Evolutionary conservation across 371 early-diverging fungal genomes (phyloP).

Genomic region (Mortierella sp.): DNA sequence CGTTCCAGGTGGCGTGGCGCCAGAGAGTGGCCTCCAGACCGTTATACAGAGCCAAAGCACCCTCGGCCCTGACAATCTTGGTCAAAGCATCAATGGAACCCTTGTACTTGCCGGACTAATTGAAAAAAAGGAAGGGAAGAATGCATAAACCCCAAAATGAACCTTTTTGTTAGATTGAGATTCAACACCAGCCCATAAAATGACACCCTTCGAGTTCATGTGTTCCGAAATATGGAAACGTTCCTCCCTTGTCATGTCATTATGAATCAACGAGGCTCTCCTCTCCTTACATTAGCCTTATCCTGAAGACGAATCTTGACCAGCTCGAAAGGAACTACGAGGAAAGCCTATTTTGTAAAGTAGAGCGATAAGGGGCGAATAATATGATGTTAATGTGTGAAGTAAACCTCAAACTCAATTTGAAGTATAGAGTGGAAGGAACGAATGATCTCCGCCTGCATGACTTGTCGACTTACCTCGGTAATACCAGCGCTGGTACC

Average conservation of each 20-base stretch:
- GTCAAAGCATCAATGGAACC: conserved; percentile 50
- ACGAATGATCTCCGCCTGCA: background rate
- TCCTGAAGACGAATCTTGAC: conserved; percentile 97
- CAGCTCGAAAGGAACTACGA: conserved; percentile 95
- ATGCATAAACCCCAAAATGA: background rate
- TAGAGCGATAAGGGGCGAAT: background rate
- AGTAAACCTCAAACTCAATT: background rate
- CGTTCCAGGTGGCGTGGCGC: conserved; percentile 97
- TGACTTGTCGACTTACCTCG: conserved; percentile 64
- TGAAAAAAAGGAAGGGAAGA: background rate
- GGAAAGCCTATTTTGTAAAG: conserved; percentile 67
- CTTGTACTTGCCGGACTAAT: conserved; percentile 52
- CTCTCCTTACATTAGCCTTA: conserved; percentile 74
- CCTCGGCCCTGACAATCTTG: conserved; percentile 43
- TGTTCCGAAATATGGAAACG: background rate
- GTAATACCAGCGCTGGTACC: conserved; percentile 96
- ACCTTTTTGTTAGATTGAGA: background rate
- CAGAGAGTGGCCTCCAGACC: conserved; percentile 96
- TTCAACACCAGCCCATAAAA: background rate
- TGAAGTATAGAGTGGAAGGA: background rate
- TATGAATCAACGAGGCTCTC: background rate
- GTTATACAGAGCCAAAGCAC: conserved; percentile 88
- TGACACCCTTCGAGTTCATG: background rate
- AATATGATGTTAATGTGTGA: background rate
- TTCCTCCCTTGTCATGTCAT: background rate